phyloP scores from a whole-genome alignment of 352 stramenopile species.

The Globisporangium nagaii region DNA sequence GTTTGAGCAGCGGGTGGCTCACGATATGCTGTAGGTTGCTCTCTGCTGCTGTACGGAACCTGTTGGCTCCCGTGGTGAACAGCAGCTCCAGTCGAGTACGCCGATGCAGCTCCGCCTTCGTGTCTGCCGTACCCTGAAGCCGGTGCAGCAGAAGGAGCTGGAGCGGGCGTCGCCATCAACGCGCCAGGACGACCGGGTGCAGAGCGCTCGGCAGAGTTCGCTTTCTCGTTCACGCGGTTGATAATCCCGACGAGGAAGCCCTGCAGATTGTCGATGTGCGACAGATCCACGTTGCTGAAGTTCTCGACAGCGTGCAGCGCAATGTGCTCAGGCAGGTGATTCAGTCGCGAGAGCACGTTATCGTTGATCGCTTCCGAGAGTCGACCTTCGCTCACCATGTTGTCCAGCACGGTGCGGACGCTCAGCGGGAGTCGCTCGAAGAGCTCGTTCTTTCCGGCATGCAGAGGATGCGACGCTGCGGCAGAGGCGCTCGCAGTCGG shows the following conservation, averaged over 20 bases:
- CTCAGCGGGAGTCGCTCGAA: constrained; percentile 46
- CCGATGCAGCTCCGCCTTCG: background rate
- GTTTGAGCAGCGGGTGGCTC: constrained; percentile 7
- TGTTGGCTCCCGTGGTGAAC: background rate
- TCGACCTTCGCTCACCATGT: constrained; percentile 42
- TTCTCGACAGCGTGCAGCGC: constrained; percentile 68
- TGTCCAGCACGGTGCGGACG: constrained; percentile 49
- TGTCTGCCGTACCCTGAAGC: background rate
- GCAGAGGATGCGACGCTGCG: constrained; percentile 5
- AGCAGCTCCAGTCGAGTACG: background rate
- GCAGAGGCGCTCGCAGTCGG: constrained; percentile 9
- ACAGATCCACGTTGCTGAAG: constrained; percentile 69
- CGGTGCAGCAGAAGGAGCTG: background rate
- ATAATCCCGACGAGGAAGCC: constrained; percentile 83
- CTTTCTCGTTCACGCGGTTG: constrained; percentile 73
- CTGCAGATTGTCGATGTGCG: constrained; percentile 72
- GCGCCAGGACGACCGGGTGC: background rate
- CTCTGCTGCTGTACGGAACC: background rate
- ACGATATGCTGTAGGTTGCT: constrained; percentile 17
- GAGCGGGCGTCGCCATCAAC: background rate
- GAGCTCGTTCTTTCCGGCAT: constrained; percentile 32
- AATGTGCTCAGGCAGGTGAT: constrained; percentile 60
- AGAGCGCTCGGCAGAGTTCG: constrained; percentile 21
- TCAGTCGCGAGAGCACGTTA: constrained; percentile 62
- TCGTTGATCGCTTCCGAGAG: constrained; percentile 68